Conservation (phyloP, 805 yeast species). For the Nakazawaea siamensis region DNA sequence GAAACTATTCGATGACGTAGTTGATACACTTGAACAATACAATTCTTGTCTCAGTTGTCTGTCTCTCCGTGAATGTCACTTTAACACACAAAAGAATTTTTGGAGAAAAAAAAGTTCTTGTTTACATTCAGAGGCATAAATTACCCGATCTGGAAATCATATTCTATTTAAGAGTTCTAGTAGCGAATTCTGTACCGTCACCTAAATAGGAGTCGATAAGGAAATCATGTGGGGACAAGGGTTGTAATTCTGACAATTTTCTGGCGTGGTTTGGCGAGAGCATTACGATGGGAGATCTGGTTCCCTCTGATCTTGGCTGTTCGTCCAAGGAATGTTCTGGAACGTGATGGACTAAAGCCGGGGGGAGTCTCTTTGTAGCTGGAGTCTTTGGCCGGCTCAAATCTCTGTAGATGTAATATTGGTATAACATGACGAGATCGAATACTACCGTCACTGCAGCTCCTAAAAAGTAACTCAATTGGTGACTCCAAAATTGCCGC, state of each 20-base stretch:
- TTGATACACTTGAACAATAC: too few relatives aligned
- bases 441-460: slow-evolving; percentile 44
- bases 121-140: slow-evolving; percentile 1
- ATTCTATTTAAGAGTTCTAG: too few relatives aligned
- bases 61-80: too few relatives aligned
- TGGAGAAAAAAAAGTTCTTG: not conserved
- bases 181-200: too few relatives aligned
- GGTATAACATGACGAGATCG: slow-evolving; percentile 36
- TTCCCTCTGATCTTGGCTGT: slow-evolving; percentile 2
- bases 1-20: too few relatives aligned
- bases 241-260: slow-evolving; percentile 24
- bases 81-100: not conserved
- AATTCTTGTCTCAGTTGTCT: too few relatives aligned
- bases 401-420: slow-evolving; percentile 29
- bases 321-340: not conserved
- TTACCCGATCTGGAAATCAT: slow-evolving; percentile 4
- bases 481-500: slow-evolving; percentile 30
- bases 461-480: slow-evolving; percentile 37
- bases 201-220: slow-evolving; percentile 15
- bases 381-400: slow-evolving; percentile 2
- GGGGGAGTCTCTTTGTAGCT: not conserved
- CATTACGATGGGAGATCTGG: slow-evolving; percentile 11
- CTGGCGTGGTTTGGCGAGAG: slow-evolving; percentile 22
- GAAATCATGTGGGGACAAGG: slow-evolving; percentile 28
- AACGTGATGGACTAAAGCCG: not conserved